These are phyloP conservation scores for Xanthoceras sorbifolium DNA, from an alignment of 345 rosid genomes.

Conservation along the genomic window DNA sequence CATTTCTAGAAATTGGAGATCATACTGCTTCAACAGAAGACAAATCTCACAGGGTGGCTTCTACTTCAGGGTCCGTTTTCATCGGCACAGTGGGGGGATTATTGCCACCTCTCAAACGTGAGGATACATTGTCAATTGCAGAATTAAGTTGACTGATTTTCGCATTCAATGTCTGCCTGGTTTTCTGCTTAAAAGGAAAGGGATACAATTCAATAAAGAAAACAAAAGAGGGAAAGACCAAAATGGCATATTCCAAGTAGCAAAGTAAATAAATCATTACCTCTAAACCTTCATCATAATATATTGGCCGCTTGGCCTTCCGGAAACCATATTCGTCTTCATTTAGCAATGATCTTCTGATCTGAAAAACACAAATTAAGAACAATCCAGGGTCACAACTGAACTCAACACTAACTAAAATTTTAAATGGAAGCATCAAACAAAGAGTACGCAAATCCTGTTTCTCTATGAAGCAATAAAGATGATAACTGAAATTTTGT, in stretches of 20 bases:
- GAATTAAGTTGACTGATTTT: conserved; percentile 87
- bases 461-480: neutral
- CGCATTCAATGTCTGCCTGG: conserved; percentile 80
- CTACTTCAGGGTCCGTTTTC: conserved; percentile 68
- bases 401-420: conserved; percentile 10
- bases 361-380: conserved; percentile 40
- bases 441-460: neutral
- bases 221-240: neutral
- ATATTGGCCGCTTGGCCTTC: conserved; percentile 66
- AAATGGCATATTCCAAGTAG: neutral
- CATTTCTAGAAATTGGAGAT: neutral
- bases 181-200: conserved; percentile 51
- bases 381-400: conserved; percentile 7
- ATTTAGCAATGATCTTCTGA: conserved; percentile 69
- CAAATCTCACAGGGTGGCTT: conserved; percentile 50
- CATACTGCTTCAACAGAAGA: neutral
- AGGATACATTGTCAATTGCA: conserved; percentile 87
- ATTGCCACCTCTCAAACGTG: conserved; percentile 81
- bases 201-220: neutral
- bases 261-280: conserved; percentile 29
- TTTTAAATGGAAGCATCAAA: neutral
- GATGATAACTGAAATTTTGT: neutral
- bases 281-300: conserved; percentile 91
- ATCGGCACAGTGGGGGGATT: conserved; percentile 40
- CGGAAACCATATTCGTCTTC: conserved; percentile 84